Percentiles rank a stretch among this genome's conserved stretches.
These are phyloP conservation scores for Solanum rostratum DNA, from an alignment of 257 asterid genomes.

Conservation along the genomic window DNA sequence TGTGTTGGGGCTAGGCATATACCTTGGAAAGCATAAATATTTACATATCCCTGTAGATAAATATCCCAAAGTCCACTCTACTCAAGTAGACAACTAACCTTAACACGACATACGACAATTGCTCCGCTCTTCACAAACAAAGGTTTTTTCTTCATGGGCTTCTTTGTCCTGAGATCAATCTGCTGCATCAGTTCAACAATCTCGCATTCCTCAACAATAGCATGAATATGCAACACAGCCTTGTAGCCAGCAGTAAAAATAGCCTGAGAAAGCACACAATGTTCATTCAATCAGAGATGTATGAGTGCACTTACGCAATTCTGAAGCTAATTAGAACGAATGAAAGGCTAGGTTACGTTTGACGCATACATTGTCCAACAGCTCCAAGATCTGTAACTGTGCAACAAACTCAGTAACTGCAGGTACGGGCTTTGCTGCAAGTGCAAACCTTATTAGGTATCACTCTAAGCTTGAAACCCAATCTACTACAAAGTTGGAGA, in stretches of 20 bases:
- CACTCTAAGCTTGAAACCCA: background rate
- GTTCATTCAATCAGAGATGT: background rate
- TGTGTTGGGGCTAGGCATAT: background rate
- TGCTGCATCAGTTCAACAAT: slow-evolving; percentile 65
- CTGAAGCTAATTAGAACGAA: background rate
- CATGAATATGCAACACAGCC: slow-evolving; percentile 90
- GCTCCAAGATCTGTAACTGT: slow-evolving; percentile 79
- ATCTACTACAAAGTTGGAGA: background rate
- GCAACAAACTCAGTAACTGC: slow-evolving; percentile 82
- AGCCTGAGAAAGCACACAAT: slow-evolving; percentile 41
- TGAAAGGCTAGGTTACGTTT: background rate
- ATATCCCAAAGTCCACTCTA: background rate
- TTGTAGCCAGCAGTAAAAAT: slow-evolving; percentile 97
- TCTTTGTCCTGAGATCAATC: slow-evolving; percentile 76
- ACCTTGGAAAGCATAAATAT: background rate
- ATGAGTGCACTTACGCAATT: background rate
- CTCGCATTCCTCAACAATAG: slow-evolving; percentile 91
- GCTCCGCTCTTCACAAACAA: slow-evolving; percentile 87
- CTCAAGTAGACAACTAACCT: slow-evolving; percentile 30
- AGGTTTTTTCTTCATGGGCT: slow-evolving; percentile 72
- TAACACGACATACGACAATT: slow-evolving; percentile 59
- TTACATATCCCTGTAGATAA: background rate
- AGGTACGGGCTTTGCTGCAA: slow-evolving; percentile 55
- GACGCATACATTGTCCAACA: slow-evolving; percentile 68
- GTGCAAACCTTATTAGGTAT: background rate